Conservation (phyloP, 225 moss, liverwort and hornwort species). For the Neckera pumila region DNA sequence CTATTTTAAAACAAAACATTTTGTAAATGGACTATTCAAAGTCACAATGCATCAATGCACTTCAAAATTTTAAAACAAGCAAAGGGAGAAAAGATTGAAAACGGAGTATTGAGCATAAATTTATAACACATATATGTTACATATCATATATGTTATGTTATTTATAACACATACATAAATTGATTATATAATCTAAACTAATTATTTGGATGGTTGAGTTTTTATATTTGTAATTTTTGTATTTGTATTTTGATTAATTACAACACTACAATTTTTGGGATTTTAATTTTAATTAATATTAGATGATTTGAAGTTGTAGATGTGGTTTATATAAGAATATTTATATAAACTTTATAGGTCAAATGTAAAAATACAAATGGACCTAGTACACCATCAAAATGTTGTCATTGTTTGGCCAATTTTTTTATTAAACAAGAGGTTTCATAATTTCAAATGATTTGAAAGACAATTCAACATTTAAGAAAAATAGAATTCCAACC, state of each 20-base stretch:
- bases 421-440: neutral
- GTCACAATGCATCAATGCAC: neutral
- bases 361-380: neutral
- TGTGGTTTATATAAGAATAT: fast-evolving
- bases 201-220: neutral
- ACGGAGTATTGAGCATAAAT: neutral
- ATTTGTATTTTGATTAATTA: neutral
- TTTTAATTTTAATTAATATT: neutral
- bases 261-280: neutral
- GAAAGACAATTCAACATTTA: neutral
- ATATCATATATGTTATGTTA: neutral
- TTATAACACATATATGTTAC: neutral
- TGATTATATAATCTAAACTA: neutral
- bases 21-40: neutral
- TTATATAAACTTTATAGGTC: neutral
- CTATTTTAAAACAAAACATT: neutral
- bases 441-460: neutral
- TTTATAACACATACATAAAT: neutral
- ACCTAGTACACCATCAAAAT: neutral
- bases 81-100: neutral
- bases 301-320: neutral
- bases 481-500: neutral
- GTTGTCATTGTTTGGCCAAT: neutral
- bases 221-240: too few species aligned
- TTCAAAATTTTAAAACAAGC: neutral